These are phyloP conservation scores for Phaeophleospora eucalypticola DNA, from an alignment of 2,329 filamentous ascomycete genomes.

Conservation along the genomic window DNA sequence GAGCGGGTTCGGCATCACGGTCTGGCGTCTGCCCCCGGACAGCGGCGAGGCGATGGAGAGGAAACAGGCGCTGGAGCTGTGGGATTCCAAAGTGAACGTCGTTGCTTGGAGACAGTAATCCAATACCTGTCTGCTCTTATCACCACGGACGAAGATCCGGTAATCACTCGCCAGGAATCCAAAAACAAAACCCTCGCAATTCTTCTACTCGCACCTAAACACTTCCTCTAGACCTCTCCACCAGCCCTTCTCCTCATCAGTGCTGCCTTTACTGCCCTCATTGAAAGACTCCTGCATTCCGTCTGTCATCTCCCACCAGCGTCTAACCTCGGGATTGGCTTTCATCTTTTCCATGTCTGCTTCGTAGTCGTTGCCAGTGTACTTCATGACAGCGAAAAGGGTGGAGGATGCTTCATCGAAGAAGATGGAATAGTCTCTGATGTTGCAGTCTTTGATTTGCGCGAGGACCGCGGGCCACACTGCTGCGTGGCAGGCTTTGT, in stretches of 20 bases:
- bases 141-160: too few species aligned
- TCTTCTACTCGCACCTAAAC: slow-evolving; percentile 53
- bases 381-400: slow-evolving; percentile 74
- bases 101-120: slow-evolving; percentile 35
- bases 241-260: slow-evolving; percentile 53
- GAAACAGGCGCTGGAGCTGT: slow-evolving; percentile 30
- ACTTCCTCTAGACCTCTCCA: slow-evolving; percentile 68
- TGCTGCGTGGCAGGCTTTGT: slow-evolving; percentile 68
- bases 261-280: slow-evolving; percentile 55
- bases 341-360: slow-evolving; percentile 74
- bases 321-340: slow-evolving; percentile 65
- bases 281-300: slow-evolving; percentile 62
- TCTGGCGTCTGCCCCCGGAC: slow-evolving; percentile 33
- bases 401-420: slow-evolving; percentile 60
- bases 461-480: slow-evolving; percentile 75
- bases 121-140: too few species aligned
- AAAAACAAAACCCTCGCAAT: neutral
- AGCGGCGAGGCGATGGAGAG: slow-evolving; percentile 29
- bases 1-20: slow-evolving; percentile 37
- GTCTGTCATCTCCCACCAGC: slow-evolving; percentile 82
- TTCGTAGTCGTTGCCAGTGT: slow-evolving; percentile 67
- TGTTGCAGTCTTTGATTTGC: slow-evolving; percentile 72
- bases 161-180: too few species aligned
- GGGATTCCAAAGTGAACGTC: slow-evolving; percentile 35
- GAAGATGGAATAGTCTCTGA: slow-evolving; percentile 71